Percentiles rank a stretch among this genome's conserved stretches.
phyloP scores from a whole-genome alignment of 192 early-diverging fungal species.

The Geranomyces variabilis region DNA sequence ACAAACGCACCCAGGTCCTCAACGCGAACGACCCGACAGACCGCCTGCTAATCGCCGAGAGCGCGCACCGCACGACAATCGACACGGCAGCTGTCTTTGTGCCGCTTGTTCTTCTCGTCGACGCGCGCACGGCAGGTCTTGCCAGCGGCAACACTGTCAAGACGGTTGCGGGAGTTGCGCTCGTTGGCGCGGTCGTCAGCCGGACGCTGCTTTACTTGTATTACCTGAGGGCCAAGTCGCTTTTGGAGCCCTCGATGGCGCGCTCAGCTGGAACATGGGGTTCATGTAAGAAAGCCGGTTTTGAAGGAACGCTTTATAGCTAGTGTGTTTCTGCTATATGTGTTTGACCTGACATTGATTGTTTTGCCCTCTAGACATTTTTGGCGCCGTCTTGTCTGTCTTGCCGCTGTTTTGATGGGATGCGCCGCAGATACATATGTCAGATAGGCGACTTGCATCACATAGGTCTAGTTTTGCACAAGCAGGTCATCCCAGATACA shows the following conservation, averaged over 20 bases:
- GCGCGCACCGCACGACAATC: conserved; percentile 3
- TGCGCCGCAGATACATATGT: too few relatives aligned
- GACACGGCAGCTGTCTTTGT: conserved; percentile 23
- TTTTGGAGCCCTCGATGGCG: not conserved
- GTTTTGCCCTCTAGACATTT: conserved; percentile 1
- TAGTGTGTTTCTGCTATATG: too few relatives aligned
- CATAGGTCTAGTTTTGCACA: too few relatives aligned
- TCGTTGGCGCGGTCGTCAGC: conserved; percentile 5
- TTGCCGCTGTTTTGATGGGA: not conserved
- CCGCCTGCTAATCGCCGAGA: not conserved
- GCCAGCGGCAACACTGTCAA: not conserved
- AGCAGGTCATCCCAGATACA: too few relatives aligned
- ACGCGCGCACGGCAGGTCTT: conserved; percentile 15
- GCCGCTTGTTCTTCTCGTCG: conserved; percentile 20
- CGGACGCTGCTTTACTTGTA: not conserved
- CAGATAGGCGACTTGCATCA: too few relatives aligned
- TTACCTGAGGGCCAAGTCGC: not conserved
- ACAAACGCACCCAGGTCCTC: not conserved
- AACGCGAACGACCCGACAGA: conserved; percentile 16
- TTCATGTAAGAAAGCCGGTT: not conserved
- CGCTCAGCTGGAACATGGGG: not conserved
- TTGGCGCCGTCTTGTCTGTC: not conserved
- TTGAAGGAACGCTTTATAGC: not conserved
- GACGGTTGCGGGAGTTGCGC: not conserved
- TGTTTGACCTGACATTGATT: not conserved